Conservation (phyloP, 305 asterid genomes). For the Solanum hybrid region DNA sequence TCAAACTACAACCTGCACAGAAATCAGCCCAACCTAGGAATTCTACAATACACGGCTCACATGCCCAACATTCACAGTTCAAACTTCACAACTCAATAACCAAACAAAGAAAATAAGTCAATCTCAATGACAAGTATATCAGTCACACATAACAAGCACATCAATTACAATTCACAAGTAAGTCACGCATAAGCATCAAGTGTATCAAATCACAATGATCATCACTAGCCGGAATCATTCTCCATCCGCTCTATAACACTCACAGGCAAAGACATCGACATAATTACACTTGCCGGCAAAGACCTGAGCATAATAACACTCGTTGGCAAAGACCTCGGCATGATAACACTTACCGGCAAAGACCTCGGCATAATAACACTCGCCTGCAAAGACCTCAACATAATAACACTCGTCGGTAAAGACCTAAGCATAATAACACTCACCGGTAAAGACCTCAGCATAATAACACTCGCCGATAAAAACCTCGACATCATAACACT, state of each 20-base stretch:
- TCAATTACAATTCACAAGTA: neutral
- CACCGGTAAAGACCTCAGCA: neutral
- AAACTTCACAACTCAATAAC: neutral
- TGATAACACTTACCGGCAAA: neutral
- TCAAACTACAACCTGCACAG: neutral
- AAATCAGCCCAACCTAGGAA: neutral
- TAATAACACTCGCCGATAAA: too few relatives aligned
- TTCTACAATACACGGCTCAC: neutral
- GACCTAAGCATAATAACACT: neutral
- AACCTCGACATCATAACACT: neutral
- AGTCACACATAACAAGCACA: neutral
- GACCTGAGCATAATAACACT: neutral
- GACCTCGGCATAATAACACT: neutral
- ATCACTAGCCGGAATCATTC: neutral
- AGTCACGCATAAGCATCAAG: neutral
- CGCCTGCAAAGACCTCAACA: neutral
- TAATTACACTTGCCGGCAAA: neutral
- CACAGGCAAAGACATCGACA: neutral
- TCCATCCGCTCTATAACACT: neutral
- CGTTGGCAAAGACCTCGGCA: neutral
- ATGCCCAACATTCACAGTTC: neutral
- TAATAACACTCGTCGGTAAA: neutral
- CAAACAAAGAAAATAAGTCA: neutral
- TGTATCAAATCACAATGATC: neutral
- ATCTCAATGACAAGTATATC: neutral